Evolutionary conservation across 768 basidiomycete genomes (phyloP).

Genomic region (Tulasnella sp.): DNA sequence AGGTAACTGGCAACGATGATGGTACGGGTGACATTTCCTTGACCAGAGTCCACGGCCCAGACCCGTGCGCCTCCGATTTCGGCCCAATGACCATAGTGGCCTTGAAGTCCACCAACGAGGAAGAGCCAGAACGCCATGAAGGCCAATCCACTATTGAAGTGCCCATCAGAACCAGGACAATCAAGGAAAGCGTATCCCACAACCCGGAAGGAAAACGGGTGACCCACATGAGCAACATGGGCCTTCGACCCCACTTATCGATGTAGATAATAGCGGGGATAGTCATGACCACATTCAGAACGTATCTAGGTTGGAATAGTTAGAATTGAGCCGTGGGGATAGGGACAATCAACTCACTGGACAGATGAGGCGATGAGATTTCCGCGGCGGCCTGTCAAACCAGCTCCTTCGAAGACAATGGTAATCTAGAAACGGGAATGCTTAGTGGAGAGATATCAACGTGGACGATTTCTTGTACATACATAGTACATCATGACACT

Average conservation of each 20-base stretch:
- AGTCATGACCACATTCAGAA: conserved; percentile 34
- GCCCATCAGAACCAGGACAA: too few relatives aligned
- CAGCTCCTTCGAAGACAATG: conserved; percentile 69
- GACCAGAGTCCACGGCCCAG: conserved; percentile 30
- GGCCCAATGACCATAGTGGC: conserved; percentile 54
- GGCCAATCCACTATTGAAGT: conserved; percentile 1
- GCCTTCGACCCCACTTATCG: conserved; percentile 68
- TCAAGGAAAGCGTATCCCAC: neutral
- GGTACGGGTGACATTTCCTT: conserved; percentile 49
- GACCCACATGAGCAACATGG: conserved; percentile 52
- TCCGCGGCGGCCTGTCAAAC: conserved; percentile 60
- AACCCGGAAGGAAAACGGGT: conserved; percentile 35
- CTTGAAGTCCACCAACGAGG: conserved; percentile 69
- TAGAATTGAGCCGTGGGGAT: too few relatives aligned
- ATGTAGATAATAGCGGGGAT: conserved; percentile 36
- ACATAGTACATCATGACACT: conserved; percentile 3
- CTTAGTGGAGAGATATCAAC: neutral
- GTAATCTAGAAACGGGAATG: conserved; percentile 28
- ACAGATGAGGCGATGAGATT: conserved; percentile 66
- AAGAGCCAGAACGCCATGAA: conserved; percentile 61
- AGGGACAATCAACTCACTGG: neutral
- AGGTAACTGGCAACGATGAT: conserved; percentile 71
- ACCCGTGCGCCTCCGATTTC: conserved; percentile 28
- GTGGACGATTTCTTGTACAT: conserved; percentile 34
- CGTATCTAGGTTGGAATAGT: conserved; percentile 30